These are phyloP conservation scores for Goffeauzyma gilvescens DNA, from an alignment of 768 basidiomycete species.

Conservation along the genomic window DNA sequence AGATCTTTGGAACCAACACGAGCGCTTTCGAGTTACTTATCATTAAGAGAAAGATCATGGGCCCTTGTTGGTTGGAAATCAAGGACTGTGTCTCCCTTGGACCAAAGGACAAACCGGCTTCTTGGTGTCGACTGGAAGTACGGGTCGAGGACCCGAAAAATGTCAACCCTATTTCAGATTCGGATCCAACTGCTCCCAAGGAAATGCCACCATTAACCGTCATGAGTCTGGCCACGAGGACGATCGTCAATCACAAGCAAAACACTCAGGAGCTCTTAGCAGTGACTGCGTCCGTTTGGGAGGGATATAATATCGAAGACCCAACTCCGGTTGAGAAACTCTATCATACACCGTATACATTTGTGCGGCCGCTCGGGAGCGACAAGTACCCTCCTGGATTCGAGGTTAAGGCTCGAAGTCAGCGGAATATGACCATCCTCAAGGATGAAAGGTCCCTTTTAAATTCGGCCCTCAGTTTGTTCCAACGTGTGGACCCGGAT, in stretches of 20 bases:
- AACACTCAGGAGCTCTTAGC: conserved; percentile 91
- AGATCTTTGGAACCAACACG: conserved; percentile 79
- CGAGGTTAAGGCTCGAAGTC: conserved; percentile 48
- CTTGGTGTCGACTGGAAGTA: conserved; percentile 92
- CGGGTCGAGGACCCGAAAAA: conserved; percentile 68
- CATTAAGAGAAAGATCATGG: conserved; percentile 93
- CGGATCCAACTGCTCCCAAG: conserved; percentile 48
- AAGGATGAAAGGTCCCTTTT: conserved; percentile 71
- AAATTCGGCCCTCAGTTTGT: conserved; percentile 52
- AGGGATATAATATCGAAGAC: conserved; percentile 55
- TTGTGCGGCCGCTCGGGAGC: conserved; percentile 62
- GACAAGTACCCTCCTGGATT: conserved; percentile 72
- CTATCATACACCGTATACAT: conserved; percentile 64
- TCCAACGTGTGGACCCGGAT: conserved; percentile 80
- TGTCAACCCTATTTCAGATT: conserved; percentile 61
- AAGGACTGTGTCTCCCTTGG: conserved; percentile 39
- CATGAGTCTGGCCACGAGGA: conserved; percentile 69
- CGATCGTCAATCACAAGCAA: conserved; percentile 79
- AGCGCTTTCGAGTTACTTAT: conserved; percentile 83
- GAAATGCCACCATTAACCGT: conserved; percentile 77
- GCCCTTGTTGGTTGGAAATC: conserved; percentile 87
- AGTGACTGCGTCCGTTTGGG: conserved; percentile 66
- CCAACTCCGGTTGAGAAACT: conserved; percentile 73
- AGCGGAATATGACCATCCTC: conserved; percentile 50
- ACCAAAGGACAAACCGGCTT: conserved; percentile 41